Evolutionary conservation across 768 basidiomycete genomes (phyloP).

Genomic region (Dioszegia aurantiaca): DNA sequence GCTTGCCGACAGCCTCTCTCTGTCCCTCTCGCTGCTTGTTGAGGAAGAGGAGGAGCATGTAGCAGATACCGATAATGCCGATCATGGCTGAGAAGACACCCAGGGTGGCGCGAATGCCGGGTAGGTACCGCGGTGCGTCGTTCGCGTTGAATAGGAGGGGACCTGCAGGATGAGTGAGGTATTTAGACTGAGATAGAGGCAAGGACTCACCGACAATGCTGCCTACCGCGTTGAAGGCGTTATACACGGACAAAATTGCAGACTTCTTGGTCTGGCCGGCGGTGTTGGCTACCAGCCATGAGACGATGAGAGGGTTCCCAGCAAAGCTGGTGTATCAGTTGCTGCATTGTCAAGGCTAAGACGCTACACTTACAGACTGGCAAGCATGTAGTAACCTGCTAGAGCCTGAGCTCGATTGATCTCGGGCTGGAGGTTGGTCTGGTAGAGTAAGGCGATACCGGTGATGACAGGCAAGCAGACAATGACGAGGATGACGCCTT

Average conservation of each 20-base stretch:
- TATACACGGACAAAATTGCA: constrained; percentile 55
- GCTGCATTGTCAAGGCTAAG: no score
- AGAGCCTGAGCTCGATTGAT: constrained; percentile 34
- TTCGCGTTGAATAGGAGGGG: constrained; percentile 42
- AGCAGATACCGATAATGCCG: constrained; percentile 26
- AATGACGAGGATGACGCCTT: constrained; percentile 20
- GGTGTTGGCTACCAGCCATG: constrained; percentile 29
- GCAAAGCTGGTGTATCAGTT: no score
- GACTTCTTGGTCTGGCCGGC: constrained; percentile 46
- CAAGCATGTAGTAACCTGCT: constrained; percentile 49
- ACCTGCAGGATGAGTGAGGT: constrained; percentile 48
- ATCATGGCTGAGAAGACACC: constrained; percentile 27
- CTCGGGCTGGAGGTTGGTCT: constrained; percentile 1
- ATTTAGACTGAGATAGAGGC: no score
- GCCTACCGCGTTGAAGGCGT: constrained; percentile 56
- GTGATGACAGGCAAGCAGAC: constrained; percentile 15
- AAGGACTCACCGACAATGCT: no score
- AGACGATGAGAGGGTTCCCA: no score
- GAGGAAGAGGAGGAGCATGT: constrained; percentile 28
- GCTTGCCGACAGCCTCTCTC: constrained; percentile 44
- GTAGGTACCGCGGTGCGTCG: constrained; percentile 39
- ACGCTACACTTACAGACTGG: no score
- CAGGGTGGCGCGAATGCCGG: constrained; percentile 34
- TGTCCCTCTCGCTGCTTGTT: constrained; percentile 43
- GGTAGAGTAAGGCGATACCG: constrained; percentile 21